Evolutionary conservation across 305 asterid genomes (phyloP).

Genomic region (Fraxinus paxiana): DNA sequence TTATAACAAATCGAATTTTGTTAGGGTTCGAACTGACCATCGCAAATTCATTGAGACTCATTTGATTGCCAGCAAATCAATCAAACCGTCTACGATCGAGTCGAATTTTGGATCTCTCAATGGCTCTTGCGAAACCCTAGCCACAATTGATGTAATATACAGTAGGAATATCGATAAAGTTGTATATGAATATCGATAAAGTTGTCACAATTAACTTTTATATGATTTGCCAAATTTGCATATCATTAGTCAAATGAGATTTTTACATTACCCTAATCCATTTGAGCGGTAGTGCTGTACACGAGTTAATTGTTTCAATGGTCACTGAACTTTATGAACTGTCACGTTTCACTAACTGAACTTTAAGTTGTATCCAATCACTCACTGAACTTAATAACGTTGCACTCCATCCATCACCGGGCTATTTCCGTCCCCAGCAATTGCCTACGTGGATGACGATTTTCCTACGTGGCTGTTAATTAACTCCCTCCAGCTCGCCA

Average conservation of each 20-base stretch:
- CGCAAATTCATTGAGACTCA: conserved; percentile 60
- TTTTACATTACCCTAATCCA: background rate
- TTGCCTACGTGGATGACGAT: too few species aligned
- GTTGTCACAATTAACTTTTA: background rate
- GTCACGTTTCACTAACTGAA: too few species aligned
- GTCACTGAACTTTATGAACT: too few species aligned
- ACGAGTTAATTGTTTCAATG: too few species aligned
- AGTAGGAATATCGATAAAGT: background rate
- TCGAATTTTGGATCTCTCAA: background rate
- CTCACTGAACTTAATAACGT: too few species aligned
- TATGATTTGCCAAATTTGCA: background rate
- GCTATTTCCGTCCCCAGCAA: too few species aligned
- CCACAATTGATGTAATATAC: background rate
- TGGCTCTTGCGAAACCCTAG: background rate
- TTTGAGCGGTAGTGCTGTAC: background rate
- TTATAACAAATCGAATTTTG: background rate
- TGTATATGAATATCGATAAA: background rate
- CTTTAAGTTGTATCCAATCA: too few species aligned
- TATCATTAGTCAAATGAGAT: background rate
- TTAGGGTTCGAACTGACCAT: conserved; percentile 41
- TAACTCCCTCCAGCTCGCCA: too few species aligned
- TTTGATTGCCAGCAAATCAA: conserved; percentile 21
- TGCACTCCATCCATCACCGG: too few species aligned
- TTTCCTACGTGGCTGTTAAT: too few species aligned
- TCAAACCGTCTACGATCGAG: background rate